A percentile compares a stretch with the other conserved stretches of the same genome.
Evolutionary conservation across 2,329 filamentous ascomycete species (phyloP).

Genomic region (Fusarium nanum): DNA sequence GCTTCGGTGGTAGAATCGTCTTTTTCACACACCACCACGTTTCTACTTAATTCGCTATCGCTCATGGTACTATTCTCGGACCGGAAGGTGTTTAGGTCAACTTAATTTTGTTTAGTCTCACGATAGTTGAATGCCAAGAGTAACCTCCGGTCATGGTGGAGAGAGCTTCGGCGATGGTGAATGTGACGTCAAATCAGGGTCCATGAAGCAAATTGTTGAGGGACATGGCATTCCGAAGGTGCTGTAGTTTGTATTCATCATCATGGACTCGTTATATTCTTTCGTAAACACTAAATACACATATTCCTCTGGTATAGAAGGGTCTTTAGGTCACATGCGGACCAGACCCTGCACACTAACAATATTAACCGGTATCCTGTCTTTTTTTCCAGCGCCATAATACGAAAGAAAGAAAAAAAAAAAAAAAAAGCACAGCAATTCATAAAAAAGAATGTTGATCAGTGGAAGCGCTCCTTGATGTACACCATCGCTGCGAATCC

Average conservation of each 20-base stretch:
- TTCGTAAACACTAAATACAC: conserved; percentile 37
- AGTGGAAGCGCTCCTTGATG: conserved; percentile 72
- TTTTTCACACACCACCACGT: conserved; percentile 31
- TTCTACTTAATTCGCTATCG: conserved; percentile 10
- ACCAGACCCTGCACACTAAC: conserved; percentile 6
- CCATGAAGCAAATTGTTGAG: not conserved
- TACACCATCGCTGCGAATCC: conserved; percentile 76
- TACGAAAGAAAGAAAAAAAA: conserved; percentile 13
- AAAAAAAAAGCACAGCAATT: conserved; percentile 10
- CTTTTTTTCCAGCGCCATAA: conserved; percentile 18
- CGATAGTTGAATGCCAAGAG: conserved; percentile 22
- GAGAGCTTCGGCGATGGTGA: not conserved
- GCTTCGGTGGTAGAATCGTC: not conserved
- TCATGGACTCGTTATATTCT: conserved; percentile 42
- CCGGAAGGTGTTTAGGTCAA: conserved; percentile 17
- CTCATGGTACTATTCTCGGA: conserved; percentile 2
- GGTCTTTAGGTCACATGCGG: conserved; percentile 2
- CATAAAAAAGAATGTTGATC: conserved; percentile 1
- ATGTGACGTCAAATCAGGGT: conserved; percentile 41
- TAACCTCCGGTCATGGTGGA: conserved; percentile 3
- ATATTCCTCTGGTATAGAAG: conserved; percentile 21
- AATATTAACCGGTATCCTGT: conserved; percentile 5
- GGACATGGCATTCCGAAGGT: not conserved
- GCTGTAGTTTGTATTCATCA: conserved; percentile 27
- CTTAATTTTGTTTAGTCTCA: conserved; percentile 10